Conservation (phyloP, 805 yeast species). For the Nakazawaea ishiwadae region DNA sequence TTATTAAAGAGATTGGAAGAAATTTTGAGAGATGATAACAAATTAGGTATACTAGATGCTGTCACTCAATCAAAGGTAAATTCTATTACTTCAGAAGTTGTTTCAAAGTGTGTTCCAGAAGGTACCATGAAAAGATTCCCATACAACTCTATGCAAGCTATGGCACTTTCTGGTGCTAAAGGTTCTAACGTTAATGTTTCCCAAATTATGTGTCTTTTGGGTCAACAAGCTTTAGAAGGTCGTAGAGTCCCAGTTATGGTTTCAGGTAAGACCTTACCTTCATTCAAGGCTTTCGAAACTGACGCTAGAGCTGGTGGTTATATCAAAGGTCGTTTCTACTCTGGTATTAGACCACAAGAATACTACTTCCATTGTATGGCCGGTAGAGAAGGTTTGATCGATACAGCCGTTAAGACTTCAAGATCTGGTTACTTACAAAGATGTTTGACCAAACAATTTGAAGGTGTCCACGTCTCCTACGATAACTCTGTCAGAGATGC, state of each 20-base stretch:
- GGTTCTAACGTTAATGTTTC: conserved; percentile 98
- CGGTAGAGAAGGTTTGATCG: conserved; percentile 99
- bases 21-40: conserved; percentile 87
- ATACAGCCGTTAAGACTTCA: conserved; percentile 98
- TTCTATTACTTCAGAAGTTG: conserved; percentile 90
- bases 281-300: conserved; percentile 94
- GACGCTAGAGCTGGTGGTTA: conserved; percentile 99
- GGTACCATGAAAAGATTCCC: conserved; percentile 97
- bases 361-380: conserved; percentile 99
- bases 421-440: conserved; percentile 98
- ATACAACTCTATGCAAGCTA: conserved; percentile 93
- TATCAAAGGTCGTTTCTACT: conserved; percentile 93
- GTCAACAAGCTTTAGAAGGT: conserved; percentile 99
- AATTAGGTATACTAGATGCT: conserved; percentile 92
- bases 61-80: conserved; percentile 92
- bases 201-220: conserved; percentile 98
- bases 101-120: conserved; percentile 87
- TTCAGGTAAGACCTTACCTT: conserved; percentile 93
- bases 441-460: conserved; percentile 96
- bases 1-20: conserved; percentile 87
- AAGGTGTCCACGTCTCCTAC: conserved; percentile 91
- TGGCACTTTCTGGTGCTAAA: conserved; percentile 99
- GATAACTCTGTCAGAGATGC: conserved; percentile 95
- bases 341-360: conserved; percentile 97
- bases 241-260: conserved; percentile 99